Conservation (phyloP, 2,329 filamentous ascomycete genomes). For the Sclerotinia trifoliorum region DNA sequence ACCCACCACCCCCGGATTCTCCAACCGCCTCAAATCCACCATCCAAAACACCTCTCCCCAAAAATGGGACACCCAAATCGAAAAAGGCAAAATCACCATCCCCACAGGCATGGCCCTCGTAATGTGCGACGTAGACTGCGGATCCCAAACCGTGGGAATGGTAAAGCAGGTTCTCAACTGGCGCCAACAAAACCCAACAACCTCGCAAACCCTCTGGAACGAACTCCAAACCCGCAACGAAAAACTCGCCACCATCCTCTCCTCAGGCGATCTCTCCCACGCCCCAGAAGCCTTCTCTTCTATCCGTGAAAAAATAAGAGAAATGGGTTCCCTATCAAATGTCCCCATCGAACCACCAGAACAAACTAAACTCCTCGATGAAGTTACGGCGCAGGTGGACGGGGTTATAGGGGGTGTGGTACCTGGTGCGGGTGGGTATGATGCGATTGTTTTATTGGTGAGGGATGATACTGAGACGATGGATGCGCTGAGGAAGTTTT, state of each 20-base stretch:
- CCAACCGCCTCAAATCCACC: constrained; percentile 58
- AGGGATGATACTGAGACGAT: constrained; percentile 68
- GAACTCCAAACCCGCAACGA: constrained; percentile 74
- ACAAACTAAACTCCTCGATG: constrained; percentile 83
- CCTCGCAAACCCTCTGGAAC: constrained; percentile 71
- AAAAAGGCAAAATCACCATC: constrained; percentile 66
- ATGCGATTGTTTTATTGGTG: constrained; percentile 81
- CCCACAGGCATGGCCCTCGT: constrained; percentile 73
- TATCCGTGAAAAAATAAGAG: constrained; percentile 63
- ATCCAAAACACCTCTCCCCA: constrained; percentile 57
- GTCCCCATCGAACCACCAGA: constrained; percentile 87
- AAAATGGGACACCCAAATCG: constrained; percentile 78
- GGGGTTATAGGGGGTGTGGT: constrained; percentile 10
- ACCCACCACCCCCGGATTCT: constrained; percentile 65
- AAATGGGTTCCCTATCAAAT: constrained; percentile 70
- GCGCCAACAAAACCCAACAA: constrained; percentile 62
- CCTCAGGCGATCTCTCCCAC: constrained; percentile 47
- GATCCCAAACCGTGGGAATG: constrained; percentile 91
- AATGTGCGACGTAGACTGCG: constrained; percentile 96
- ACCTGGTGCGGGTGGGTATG: constrained; percentile 89
- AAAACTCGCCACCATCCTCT: constrained; percentile 62
- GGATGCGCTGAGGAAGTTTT: constrained; percentile 56
- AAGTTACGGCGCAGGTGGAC: constrained; percentile 60
- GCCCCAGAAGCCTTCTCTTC: constrained; percentile 49
- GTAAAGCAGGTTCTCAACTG: constrained; percentile 87